phyloP scores from a whole-genome alignment of 345 rosid species.

The Acer saccharum region DNA sequence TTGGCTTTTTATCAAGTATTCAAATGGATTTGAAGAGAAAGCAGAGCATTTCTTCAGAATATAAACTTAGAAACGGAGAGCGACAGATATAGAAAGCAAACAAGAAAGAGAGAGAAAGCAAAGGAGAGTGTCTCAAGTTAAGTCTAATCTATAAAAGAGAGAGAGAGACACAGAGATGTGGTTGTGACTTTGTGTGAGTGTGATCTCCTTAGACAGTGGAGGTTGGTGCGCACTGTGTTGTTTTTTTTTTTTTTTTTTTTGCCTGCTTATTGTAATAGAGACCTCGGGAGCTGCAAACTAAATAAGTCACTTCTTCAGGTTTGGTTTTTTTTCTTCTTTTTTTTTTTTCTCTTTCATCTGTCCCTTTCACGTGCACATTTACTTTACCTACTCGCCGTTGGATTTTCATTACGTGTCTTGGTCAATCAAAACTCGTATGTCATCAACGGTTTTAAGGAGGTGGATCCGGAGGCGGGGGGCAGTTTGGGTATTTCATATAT shows the following conservation, averaged over 20 bases:
- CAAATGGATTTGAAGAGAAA: not conserved
- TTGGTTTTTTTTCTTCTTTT: slow-evolving; percentile 16
- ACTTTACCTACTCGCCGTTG: slow-evolving; percentile 12
- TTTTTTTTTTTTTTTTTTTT: too few relatives aligned
- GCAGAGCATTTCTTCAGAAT: not conserved
- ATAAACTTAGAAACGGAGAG: slow-evolving; percentile 7
- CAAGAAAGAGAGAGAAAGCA: slow-evolving; percentile 4
- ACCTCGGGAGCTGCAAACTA: slow-evolving; percentile 46
- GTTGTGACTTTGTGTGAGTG: not conserved
- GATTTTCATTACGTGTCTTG: not conserved
- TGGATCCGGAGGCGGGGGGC: not conserved
- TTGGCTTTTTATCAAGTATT: not conserved
- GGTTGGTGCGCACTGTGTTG: slow-evolving; percentile 41
- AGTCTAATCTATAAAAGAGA: not conserved
- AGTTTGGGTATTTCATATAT: not conserved
- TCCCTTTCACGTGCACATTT: slow-evolving; percentile 24
- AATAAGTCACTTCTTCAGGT: slow-evolving; percentile 52
- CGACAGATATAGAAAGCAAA: not conserved
- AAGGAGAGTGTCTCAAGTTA: not conserved
- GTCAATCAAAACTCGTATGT: not conserved
- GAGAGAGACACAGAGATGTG: not conserved
- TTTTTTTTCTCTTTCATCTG: slow-evolving; percentile 21
- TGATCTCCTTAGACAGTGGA: slow-evolving; percentile 56
- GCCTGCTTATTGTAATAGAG: not conserved
- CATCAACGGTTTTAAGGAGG: slow-evolving; percentile 9